Conservation (phyloP, 352 stramenopile species). For the Phytophthora lateralis region DNA sequence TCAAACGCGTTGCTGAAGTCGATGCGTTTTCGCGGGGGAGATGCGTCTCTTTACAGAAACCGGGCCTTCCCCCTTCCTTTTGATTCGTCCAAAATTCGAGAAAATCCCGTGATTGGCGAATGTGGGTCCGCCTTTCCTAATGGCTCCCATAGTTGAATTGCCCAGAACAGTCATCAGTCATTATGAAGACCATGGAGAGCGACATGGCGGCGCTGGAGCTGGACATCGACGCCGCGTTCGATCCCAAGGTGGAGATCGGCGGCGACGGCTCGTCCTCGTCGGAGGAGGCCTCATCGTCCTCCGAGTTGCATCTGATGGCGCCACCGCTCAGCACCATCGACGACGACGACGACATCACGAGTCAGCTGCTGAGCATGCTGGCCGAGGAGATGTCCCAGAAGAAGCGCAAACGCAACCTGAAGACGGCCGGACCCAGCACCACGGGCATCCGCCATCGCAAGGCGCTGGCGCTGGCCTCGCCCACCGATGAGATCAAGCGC, state of each 20-base stretch:
- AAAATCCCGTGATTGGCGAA: constrained; percentile 1
- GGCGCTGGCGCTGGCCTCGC: constrained; percentile 31
- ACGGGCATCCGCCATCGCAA: constrained; percentile 33
- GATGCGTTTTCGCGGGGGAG: constrained; percentile 17
- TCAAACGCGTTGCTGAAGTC: constrained; percentile 8
- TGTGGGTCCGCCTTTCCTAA: constrained; percentile 2
- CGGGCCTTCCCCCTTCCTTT: not conserved
- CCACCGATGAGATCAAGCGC: constrained; percentile 48
- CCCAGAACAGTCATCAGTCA: not conserved
- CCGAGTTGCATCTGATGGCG: constrained; percentile 24
- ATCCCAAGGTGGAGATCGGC: constrained; percentile 29
- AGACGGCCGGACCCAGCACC: constrained; percentile 28
- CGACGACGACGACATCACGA: constrained; percentile 51
- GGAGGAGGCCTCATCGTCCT: constrained; percentile 31
- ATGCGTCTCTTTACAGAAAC: constrained; percentile 16
- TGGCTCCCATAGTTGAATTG: constrained; percentile 16
- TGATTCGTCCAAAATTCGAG: constrained; percentile 12
- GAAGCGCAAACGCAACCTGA: constrained; percentile 41
- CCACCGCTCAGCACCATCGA: constrained; percentile 28
- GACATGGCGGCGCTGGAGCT: constrained; percentile 38
- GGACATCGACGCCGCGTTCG: constrained; percentile 29
- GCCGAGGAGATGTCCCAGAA: constrained; percentile 50
- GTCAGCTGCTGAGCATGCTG: constrained; percentile 47
- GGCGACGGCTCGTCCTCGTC: constrained; percentile 25
- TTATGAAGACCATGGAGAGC: constrained; percentile 37